A percentile compares a stretch with the other conserved stretches of the same genome.
Conservation (phyloP, 371 early-diverging fungal genomes). For the Mucor circinelloides region DNA sequence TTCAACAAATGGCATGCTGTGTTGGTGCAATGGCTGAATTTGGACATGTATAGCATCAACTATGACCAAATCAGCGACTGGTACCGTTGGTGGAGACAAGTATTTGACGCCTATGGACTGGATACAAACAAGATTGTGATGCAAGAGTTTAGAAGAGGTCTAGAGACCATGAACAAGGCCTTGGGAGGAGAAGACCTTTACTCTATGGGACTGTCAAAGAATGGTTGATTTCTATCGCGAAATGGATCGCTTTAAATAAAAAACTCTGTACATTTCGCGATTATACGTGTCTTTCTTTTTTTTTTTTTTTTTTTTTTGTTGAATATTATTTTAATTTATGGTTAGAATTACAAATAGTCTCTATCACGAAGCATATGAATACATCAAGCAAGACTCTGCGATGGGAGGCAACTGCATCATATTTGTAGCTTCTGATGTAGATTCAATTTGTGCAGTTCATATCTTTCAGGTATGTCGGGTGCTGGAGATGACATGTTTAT, state of each 20-base stretch:
- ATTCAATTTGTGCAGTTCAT: constrained; percentile 84
- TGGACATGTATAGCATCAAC: constrained; percentile 39
- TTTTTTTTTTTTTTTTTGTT: neutral
- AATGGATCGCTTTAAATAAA: neutral
- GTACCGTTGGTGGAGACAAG: constrained; percentile 77
- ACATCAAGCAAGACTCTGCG: constrained; percentile 46
- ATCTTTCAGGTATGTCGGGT: constrained; percentile 67
- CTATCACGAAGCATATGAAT: constrained; percentile 50
- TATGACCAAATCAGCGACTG: constrained; percentile 73
- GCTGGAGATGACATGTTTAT: neutral
- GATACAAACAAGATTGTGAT: constrained; percentile 46
- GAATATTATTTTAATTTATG: constrained; percentile 28
- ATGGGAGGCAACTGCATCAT: constrained; percentile 57
- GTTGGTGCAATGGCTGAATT: constrained; percentile 37
- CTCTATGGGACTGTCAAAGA: constrained; percentile 13
- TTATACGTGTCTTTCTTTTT: constrained; percentile 7
- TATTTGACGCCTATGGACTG: constrained; percentile 55
- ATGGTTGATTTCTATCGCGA: constrained; percentile 7
- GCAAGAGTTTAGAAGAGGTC: constrained; percentile 63
- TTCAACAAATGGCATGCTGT: constrained; percentile 73
- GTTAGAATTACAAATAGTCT: constrained; percentile 41
- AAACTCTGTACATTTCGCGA: neutral
- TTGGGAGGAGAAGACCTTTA: constrained; percentile 22
- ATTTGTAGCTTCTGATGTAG: constrained; percentile 83
- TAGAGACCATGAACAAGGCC: constrained; percentile 71